Evolutionary conservation across 345 rosid genomes (phyloP).

Genomic region (Moricandia moricandioides): DNA sequence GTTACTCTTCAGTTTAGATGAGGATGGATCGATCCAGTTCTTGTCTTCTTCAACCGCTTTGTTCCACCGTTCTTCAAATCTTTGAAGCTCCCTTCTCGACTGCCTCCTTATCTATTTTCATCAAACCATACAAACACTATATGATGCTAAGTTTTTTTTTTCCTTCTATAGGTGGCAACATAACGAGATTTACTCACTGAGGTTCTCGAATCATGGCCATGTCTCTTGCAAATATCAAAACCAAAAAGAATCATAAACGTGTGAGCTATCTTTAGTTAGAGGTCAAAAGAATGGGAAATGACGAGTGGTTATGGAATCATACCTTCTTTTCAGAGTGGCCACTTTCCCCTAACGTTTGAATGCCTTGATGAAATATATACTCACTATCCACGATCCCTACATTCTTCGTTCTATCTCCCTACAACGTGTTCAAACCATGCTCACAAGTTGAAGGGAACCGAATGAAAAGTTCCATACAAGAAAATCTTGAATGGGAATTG

Average conservation of each 20-base stretch:
- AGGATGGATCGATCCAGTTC: slow-evolving; percentile 69
- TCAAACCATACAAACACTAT: slow-evolving; percentile 1
- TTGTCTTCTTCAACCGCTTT: slow-evolving; percentile 62
- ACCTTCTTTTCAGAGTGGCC: slow-evolving; percentile 53
- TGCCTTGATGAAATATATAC: slow-evolving; percentile 82
- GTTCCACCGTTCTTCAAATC: slow-evolving; percentile 76
- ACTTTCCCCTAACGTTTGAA: slow-evolving; percentile 80
- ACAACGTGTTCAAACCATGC: slow-evolving; percentile 11
- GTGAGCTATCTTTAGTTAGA: slow-evolving; percentile 5
- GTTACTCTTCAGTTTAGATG: slow-evolving; percentile 1
- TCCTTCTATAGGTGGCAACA: not conserved
- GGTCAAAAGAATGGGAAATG: not conserved
- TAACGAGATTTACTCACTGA: slow-evolving; percentile 52
- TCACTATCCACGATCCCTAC: slow-evolving; percentile 89
- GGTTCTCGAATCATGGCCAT: slow-evolving; percentile 47
- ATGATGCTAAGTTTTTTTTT: not conserved
- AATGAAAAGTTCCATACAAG: too few species aligned
- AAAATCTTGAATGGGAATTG: not conserved
- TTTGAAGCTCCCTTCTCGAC: slow-evolving; percentile 79
- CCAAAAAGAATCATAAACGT: not conserved
- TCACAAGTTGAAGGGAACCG: not conserved
- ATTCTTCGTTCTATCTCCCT: slow-evolving; percentile 91
- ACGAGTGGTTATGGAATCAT: too few species aligned
- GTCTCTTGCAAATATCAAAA: slow-evolving; percentile 36
- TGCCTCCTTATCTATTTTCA: slow-evolving; percentile 81